Base-by-base conservation (phyloP, 352 stramenopile species). In the Halophytophthora batemanensis region DNA sequence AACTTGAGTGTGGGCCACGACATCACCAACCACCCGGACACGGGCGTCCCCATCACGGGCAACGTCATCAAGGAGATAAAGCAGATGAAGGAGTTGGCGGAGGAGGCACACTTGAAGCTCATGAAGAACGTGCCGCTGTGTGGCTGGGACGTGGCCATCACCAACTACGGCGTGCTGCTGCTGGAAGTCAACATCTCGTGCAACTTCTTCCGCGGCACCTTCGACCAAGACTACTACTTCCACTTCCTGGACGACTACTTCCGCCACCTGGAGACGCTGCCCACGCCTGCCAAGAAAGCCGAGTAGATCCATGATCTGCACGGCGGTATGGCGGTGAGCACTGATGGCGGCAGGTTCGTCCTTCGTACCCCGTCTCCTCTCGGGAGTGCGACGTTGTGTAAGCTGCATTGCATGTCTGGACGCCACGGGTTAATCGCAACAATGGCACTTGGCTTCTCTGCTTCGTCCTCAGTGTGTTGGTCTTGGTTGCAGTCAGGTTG, bases 201-300 rank as follows among this genome's bases (percentile, higher is more conserved):
- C 74, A 98, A 98, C 66, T 98, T 98, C 59, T 98, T 98, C 78
- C 85, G 88, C 35, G 91, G 88, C 50, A 86, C 74, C 15, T 97
- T 97, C 50, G 85, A 96, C 69, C 74, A 95, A 71, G 54, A 63
- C 7, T 85, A 74, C 66, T 96, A 97, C 71, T 94, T 95, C 55
- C 56, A 74, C 45, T 92, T 95, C 64, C 52, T 96, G 18, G 77
- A 95, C 55, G 70, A 90, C 37, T 96, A 94, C 69, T 96, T 94
- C 52, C 53, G 46, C 34, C 69, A 89, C 61, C 54, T 90, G 18
- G 79, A 90, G 62, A 86, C 59, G 64, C 51, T 83, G 17, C 72
- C 76, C 25, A 81, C 56, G 34, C 63, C 74, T 1, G 22, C 37
- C 34, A 82, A 72, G 63, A 87, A 87, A 75, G 54, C 39, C 7